Evolutionary conservation across 2,329 filamentous ascomycete species (phyloP).

Genomic region (Bertia moriformis): DNA sequence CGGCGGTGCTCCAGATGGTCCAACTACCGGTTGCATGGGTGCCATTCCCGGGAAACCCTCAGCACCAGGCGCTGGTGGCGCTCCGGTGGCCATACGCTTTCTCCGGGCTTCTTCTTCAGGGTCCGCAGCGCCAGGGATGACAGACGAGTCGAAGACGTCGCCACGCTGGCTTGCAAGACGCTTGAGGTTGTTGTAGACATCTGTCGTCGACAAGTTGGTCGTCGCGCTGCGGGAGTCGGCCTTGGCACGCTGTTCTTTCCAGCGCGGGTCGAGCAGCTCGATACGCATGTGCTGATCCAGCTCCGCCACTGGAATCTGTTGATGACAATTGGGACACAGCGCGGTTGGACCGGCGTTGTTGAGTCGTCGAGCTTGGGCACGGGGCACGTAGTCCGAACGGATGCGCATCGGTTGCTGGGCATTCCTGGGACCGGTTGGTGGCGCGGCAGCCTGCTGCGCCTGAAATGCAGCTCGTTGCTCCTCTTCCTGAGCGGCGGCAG

Average conservation of each 20-base stretch:
- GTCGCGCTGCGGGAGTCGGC: conserved; percentile 71
- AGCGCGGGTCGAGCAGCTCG: conserved; percentile 80
- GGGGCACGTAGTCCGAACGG: conserved; percentile 49
- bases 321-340: conserved; percentile 52
- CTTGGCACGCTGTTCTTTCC: conserved; percentile 91
- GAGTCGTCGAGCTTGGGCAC: conserved; percentile 30
- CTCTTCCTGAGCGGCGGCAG: conserved; percentile 5
- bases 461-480: conserved; percentile 26
- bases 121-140: conserved; percentile 53
- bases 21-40: conserved; percentile 40
- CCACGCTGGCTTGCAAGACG: conserved; percentile 77
- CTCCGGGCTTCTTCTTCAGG: conserved; percentile 61
- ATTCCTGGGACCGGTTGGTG: conserved; percentile 29
- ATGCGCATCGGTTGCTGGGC: conserved; percentile 41
- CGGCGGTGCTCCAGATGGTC: conserved; percentile 29
- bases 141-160: conserved; percentile 69
- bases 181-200: conserved; percentile 89
- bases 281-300: conserved; percentile 25
- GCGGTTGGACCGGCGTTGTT: conserved; percentile 27
- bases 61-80: conserved; percentile 19
- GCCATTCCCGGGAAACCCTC: conserved; percentile 30
- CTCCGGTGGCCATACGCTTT: conserved; percentile 53
- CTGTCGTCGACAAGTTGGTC: conserved; percentile 71
- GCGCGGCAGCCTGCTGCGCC: conserved; percentile 30
- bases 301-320: conserved; percentile 36